A percentile compares a stretch with the other conserved stretches of the same genome.
Conservation (phyloP, 495 filamentous ascomycete species). For the Penicillium cataractarum region DNA sequence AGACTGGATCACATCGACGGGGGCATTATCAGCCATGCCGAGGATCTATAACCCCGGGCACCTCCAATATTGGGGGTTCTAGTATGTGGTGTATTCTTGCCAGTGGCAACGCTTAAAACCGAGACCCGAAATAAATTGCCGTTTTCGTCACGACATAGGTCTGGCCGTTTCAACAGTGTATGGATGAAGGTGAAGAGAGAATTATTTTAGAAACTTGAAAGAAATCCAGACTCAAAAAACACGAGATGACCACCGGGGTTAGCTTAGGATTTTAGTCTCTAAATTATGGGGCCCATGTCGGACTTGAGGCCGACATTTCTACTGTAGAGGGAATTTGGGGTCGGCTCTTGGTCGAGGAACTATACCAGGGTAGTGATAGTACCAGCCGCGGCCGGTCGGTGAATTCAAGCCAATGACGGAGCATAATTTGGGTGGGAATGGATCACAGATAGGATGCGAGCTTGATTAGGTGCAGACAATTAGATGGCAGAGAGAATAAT, state of each 20-base stretch:
- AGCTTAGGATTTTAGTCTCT: constrained; percentile 10
- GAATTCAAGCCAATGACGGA: constrained; percentile 17
- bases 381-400: constrained; percentile 10
- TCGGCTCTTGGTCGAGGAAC: constrained; percentile 1
- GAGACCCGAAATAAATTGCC: constrained; percentile 10
- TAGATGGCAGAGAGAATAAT: background rate
- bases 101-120: constrained; percentile 7
- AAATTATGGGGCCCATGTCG: constrained; percentile 9
- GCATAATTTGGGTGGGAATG: background rate
- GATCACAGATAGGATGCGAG: background rate
- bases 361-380: constrained; percentile 6
- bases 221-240: background rate
- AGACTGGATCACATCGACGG: constrained; percentile 42
- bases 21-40: constrained; percentile 41
- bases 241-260: background rate
- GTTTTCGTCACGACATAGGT: constrained; percentile 24
- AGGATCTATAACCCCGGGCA: too few relatives aligned
- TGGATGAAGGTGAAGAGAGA: background rate
- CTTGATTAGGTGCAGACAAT: background rate
- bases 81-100: background rate
- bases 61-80: too few relatives aligned
- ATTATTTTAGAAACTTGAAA: background rate
- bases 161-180: background rate
- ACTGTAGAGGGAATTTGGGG: background rate
- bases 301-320: constrained; percentile 17